Percentiles rank a stretch among this genome's conserved stretches.
phyloP scores from a whole-genome alignment of 2,329 filamentous ascomycete species.

The Phaeomoniella chlamydospora region DNA sequence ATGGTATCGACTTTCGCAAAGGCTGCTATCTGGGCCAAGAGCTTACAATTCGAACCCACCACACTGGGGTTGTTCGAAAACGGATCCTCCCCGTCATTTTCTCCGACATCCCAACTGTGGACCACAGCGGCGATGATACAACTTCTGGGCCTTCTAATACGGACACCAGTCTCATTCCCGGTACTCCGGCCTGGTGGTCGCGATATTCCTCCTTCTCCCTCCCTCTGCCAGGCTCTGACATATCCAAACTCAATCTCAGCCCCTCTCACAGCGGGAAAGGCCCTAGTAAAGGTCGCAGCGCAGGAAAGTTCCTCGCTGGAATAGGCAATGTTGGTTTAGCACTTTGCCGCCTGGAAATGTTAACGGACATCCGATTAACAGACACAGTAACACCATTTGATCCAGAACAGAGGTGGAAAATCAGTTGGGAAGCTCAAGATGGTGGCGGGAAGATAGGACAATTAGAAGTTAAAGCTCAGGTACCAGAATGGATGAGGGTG shows the following conservation, averaged over 20 bases:
- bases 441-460: slow-evolving; percentile 26
- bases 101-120: slow-evolving; percentile 38
- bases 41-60: slow-evolving; percentile 86
- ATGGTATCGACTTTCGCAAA: slow-evolving; percentile 82
- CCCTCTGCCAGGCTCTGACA: slow-evolving; percentile 31
- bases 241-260: slow-evolving; percentile 36
- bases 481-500: slow-evolving; percentile 58
- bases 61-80: slow-evolving; percentile 87
- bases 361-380: slow-evolving; percentile 66
- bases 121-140: slow-evolving; percentile 23
- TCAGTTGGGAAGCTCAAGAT: slow-evolving; percentile 34
- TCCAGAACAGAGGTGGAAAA: slow-evolving; percentile 46
- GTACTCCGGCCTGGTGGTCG: neutral
- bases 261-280: too few species aligned
- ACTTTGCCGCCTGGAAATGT: slow-evolving; percentile 74
- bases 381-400: slow-evolving; percentile 40
- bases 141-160: slow-evolving; percentile 25
- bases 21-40: slow-evolving; percentile 97
- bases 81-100: slow-evolving; percentile 69
- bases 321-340: slow-evolving; percentile 79
- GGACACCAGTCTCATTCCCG: slow-evolving; percentile 6
- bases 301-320: slow-evolving; percentile 66
- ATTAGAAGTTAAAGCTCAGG: slow-evolving; percentile 59
- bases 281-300: slow-evolving; percentile 49
- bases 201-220: slow-evolving; percentile 8